phyloP scores from a whole-genome alignment of 768 basidiomycete genomes.

The Pholiota microspora region DNA sequence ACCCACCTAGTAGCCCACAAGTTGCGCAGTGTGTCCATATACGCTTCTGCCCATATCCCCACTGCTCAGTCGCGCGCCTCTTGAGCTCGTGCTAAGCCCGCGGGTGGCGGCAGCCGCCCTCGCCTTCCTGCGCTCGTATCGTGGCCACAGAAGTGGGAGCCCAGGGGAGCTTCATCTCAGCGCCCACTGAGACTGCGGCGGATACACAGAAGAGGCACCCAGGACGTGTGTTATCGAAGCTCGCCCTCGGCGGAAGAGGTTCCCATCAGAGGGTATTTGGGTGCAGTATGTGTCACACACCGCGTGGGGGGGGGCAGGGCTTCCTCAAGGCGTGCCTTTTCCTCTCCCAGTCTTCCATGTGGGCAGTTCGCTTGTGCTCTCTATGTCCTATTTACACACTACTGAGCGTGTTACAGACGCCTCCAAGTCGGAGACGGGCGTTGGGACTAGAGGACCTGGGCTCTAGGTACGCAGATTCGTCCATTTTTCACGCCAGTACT shows the following conservation, averaged over 20 bases:
- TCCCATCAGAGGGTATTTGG: not conserved
- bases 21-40: not conserved
- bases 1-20: too few relatives aligned
- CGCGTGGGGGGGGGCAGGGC: not conserved
- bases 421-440: too few relatives aligned
- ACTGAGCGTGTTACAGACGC: too few relatives aligned
- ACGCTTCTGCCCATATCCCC: not conserved
- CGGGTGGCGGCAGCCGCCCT: not conserved
- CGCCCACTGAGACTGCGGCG: not conserved
- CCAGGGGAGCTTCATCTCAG: not conserved
- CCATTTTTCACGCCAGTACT: not conserved
- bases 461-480: not conserved
- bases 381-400: not conserved
- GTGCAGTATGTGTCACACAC: not conserved
- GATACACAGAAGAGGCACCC: not conserved
- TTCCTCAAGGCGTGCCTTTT: not conserved
- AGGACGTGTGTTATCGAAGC: not conserved
- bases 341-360: not conserved
- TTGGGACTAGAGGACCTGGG: too few relatives aligned
- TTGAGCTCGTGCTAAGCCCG: not conserved
- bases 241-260: not conserved
- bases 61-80: not conserved
- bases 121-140: not conserved
- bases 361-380: not conserved
- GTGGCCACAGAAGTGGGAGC: not conserved